phyloP scores from a whole-genome alignment of 176 grass and related monocot species.

The Coix lacrymajobi region DNA sequence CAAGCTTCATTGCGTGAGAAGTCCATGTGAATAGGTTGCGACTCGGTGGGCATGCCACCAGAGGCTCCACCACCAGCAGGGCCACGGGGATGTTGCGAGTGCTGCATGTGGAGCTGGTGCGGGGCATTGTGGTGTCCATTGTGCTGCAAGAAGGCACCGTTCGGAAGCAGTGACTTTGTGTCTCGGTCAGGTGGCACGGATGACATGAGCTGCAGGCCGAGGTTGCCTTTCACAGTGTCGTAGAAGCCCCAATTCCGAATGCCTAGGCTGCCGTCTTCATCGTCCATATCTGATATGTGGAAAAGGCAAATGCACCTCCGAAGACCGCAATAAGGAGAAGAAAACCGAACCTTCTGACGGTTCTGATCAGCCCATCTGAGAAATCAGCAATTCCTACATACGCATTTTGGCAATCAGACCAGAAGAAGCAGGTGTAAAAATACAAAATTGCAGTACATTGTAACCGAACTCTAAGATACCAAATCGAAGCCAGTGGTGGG shows the following conservation, averaged over 20 bases:
- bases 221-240: conserved; percentile 62
- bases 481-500: no score
- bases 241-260: conserved; percentile 88
- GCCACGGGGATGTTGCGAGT: conserved; percentile 21
- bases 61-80: conserved; percentile 11
- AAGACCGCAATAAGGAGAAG: background rate
- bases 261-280: conserved; percentile 53
- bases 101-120: conserved; percentile 24
- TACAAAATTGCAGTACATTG: background rate
- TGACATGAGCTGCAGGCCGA: conserved; percentile 84
- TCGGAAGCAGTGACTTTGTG: conserved; percentile 47
- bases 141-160: conserved; percentile 43
- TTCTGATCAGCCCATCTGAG: conserved; percentile 24
- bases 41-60: background rate
- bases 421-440: background rate
- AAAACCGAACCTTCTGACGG: background rate
- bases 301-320: conserved; percentile 24
- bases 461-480: no score
- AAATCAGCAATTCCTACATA: background rate
- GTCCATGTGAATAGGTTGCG: background rate
- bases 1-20: background rate
- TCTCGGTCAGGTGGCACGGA: conserved; percentile 48
- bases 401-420: background rate
- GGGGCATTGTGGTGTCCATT: conserved; percentile 26
- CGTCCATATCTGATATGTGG: conserved; percentile 46